A percentile compares a stretch with the other conserved stretches of the same genome.
phyloP scores from a whole-genome alignment of 169 alveolate species.

The Plasmodium gonderi region DNA sequence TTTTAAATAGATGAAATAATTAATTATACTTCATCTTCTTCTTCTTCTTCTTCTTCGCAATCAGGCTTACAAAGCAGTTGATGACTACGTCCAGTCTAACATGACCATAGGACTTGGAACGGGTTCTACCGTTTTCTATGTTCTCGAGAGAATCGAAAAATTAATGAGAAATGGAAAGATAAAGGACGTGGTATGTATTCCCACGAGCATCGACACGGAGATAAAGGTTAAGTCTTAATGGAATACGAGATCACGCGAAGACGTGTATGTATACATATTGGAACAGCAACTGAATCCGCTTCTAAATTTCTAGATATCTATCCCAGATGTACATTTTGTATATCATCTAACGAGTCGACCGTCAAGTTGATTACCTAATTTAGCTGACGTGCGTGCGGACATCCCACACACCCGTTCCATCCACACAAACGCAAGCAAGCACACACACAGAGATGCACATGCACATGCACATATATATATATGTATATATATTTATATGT shows the following conservation, averaged over 20 bases:
- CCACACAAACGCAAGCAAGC: too few relatives aligned
- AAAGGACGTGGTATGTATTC: slow-evolving; percentile 78
- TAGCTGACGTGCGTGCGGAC: too few relatives aligned
- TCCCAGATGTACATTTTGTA: too few relatives aligned
- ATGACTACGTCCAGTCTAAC: slow-evolving; percentile 80
- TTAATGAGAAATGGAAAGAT: slow-evolving; percentile 77
- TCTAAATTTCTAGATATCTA: too few relatives aligned
- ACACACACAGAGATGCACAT: neutral
- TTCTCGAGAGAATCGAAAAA: slow-evolving; percentile 85
- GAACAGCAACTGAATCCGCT: too few relatives aligned
- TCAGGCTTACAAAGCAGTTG: slow-evolving; percentile 88
- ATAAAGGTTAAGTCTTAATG: too few relatives aligned
- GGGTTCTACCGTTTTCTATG: slow-evolving; percentile 86
- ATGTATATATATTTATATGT: neutral
- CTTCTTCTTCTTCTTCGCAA: neutral
- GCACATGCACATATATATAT: neutral
- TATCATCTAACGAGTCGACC: too few relatives aligned
- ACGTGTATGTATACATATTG: neutral
- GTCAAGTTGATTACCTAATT: too few relatives aligned
- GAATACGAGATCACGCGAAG: too few relatives aligned
- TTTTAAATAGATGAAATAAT: neutral
- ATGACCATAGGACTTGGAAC: slow-evolving; percentile 89
- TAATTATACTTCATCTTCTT: neutral
- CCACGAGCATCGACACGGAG: slow-evolving; percentile 86
- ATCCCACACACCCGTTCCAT: too few relatives aligned